A percentile compares a stretch with the other conserved stretches of the same genome.
phyloP scores from a whole-genome alignment of 2,329 filamentous ascomycete genomes.

The Fusarium sp. region DNA sequence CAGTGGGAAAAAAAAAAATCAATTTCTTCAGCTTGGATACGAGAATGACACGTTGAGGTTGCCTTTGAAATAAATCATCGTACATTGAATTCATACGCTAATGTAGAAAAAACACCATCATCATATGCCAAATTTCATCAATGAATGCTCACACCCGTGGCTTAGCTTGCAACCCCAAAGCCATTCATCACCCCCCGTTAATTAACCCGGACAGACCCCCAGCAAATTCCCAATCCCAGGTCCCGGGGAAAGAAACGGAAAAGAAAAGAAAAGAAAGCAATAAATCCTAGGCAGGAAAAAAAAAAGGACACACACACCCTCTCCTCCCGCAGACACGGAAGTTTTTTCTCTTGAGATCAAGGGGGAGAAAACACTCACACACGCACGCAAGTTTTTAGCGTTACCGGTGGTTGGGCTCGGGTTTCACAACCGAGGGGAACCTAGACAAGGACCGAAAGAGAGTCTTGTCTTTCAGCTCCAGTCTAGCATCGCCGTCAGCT shows the following conservation, averaged over 20 bases:
- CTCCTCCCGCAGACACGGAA: neutral
- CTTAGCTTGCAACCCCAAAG: slow-evolving; percentile 31
- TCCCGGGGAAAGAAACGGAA: slow-evolving; percentile 5
- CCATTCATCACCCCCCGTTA: neutral
- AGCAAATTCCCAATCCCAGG: slow-evolving; percentile 7
- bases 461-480: neutral
- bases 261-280: slow-evolving; percentile 16
- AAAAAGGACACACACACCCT: neutral
- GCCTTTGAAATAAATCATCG: neutral
- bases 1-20: neutral
- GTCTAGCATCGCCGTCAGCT: slow-evolving; percentile 1
- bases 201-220: neutral
- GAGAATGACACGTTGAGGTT: neutral
- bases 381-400: neutral
- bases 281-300: neutral
- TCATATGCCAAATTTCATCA: neutral
- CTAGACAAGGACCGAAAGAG: neutral
- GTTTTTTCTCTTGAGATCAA: slow-evolving; percentile 1
- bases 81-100: neutral
- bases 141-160: slow-evolving; percentile 9
- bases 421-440: neutral
- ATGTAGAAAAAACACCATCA: neutral
- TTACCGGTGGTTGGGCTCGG: neutral
- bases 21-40: neutral
- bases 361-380: neutral